These are phyloP conservation scores for Raddia guianensis DNA, from an alignment of 176 grass and related monocot species.

Conservation along the genomic window DNA sequence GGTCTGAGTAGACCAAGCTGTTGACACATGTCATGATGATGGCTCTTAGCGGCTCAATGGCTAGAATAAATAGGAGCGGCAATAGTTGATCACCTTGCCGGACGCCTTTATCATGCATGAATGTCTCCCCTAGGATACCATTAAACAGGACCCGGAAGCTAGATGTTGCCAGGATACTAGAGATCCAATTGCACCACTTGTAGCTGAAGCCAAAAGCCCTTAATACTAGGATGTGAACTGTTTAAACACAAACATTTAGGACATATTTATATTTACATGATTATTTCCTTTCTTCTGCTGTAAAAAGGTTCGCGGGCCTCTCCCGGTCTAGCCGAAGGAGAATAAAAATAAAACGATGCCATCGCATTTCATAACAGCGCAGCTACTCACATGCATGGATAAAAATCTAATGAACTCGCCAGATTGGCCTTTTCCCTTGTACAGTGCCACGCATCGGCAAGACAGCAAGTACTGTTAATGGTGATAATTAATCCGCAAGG, in stretches of 20 bases:
- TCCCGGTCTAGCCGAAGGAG: background rate
- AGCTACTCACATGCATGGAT: background rate
- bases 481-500: background rate
- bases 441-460: background rate
- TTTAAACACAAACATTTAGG: background rate
- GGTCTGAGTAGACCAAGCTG: too few species aligned
- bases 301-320: background rate
- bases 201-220: too few species aligned
- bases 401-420: background rate
- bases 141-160: too few species aligned
- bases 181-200: too few species aligned
- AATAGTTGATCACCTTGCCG: too few species aligned
- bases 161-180: too few species aligned
- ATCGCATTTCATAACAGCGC: slow-evolving; percentile 4
- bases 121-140: too few species aligned
- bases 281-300: background rate
- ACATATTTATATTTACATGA: slow-evolving; percentile 29
- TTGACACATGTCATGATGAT: too few species aligned
- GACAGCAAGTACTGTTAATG: background rate
- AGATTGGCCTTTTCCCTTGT: background rate
- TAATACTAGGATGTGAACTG: background rate
- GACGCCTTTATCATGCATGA: too few species aligned
- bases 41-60: too few species aligned
- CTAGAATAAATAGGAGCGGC: too few species aligned
- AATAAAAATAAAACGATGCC: slow-evolving; percentile 22